Conservation (phyloP, 1,284 basidiomycete species). For the Pyrrhoderma noxium region DNA sequence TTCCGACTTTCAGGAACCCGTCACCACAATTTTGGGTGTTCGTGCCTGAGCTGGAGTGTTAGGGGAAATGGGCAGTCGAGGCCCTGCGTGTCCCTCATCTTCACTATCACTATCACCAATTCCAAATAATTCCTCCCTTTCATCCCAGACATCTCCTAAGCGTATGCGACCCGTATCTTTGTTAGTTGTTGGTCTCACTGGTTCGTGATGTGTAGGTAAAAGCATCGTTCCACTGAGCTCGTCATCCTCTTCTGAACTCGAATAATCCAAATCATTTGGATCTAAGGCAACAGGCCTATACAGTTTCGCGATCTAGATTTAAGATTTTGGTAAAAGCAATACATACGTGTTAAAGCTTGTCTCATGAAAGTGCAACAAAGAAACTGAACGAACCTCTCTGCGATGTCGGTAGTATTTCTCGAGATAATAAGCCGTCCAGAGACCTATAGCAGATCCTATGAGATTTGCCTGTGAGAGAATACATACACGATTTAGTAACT, state of each 20-base stretch:
- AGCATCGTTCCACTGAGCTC: slow-evolving; percentile 43
- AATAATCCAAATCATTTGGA: slow-evolving; percentile 40
- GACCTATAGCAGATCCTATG: slow-evolving; percentile 67
- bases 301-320: slow-evolving; percentile 60
- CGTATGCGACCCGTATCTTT: slow-evolving; percentile 25
- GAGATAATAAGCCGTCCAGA: slow-evolving; percentile 58
- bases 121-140: slow-evolving; percentile 68
- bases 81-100: slow-evolving; percentile 11
- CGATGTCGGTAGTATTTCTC: slow-evolving; percentile 70
- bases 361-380: no score
- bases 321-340: no score
- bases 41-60: slow-evolving; percentile 18
- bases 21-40: slow-evolving; percentile 16
- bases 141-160: slow-evolving; percentile 67
- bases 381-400: slow-evolving; percentile 49
- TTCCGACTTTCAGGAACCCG: slow-evolving; percentile 26
- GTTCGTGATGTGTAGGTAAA: slow-evolving; percentile 41
- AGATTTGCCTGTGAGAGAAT: slow-evolving; percentile 60
- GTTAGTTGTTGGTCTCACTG: slow-evolving; percentile 16
- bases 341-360: not conserved
- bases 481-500: not conserved
- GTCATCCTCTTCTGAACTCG: slow-evolving; percentile 49
- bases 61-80: slow-evolving; percentile 6
- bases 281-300: slow-evolving; percentile 55
- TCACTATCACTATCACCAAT: slow-evolving; percentile 63